Evolutionary conservation across 345 rosid species (phyloP).

Genomic region (Geranium rotundifolium): DNA sequence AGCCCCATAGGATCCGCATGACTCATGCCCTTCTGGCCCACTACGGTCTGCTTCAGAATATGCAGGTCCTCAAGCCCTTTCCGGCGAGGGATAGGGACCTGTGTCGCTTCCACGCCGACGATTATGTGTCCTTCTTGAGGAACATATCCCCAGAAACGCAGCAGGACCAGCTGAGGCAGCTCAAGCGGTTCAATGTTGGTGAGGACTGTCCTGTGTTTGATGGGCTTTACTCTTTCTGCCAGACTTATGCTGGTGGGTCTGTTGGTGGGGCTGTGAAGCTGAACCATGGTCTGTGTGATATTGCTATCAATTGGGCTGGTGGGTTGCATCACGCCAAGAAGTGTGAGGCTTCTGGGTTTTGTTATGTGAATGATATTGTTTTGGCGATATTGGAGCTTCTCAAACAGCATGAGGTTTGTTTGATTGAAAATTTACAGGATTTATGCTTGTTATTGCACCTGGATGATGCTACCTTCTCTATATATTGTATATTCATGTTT

Average conservation of each 20-base stretch:
- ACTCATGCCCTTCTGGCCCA: constrained; percentile 53
- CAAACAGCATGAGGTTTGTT: constrained; percentile 39
- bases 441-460: neutral
- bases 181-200: constrained; percentile 52
- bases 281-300: constrained; percentile 46
- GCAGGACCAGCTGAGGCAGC: constrained; percentile 51
- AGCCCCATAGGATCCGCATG: constrained; percentile 57
- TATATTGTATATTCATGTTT: too few relatives aligned
- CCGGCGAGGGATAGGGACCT: constrained; percentile 57
- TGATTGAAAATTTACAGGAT: neutral
- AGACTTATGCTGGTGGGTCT: constrained; percentile 57
- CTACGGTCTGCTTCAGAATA: constrained; percentile 52
- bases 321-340: constrained; percentile 64
- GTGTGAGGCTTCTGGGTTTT: constrained; percentile 59
- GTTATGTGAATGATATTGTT: constrained; percentile 62
- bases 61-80: constrained; percentile 52
- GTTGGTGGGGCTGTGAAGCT: constrained; percentile 52
- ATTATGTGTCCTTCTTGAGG: constrained; percentile 44
- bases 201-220: constrained; percentile 62
- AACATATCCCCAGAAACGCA: constrained; percentile 50
- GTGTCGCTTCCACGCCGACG: constrained; percentile 56
- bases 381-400: constrained; percentile 57
- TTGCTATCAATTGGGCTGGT: constrained; percentile 60
- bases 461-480: neutral
- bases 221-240: constrained; percentile 51